phyloP scores from a whole-genome alignment of 257 asterid genomes.

The Ballota nigra region DNA sequence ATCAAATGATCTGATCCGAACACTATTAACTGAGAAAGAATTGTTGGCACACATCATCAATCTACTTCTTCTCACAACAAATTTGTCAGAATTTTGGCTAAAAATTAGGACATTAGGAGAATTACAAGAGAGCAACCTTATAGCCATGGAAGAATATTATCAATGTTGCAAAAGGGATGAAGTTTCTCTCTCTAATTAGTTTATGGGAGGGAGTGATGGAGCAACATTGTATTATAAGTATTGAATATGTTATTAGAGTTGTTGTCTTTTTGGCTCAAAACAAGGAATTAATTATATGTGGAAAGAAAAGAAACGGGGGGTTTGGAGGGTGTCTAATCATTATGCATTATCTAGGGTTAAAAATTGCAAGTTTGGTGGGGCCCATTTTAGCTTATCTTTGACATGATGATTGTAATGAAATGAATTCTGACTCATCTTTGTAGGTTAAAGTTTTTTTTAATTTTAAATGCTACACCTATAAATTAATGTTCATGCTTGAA shows the following conservation, averaged over 20 bases:
- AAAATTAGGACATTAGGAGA: constrained; percentile 22
- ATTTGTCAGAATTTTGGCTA: constrained; percentile 16
- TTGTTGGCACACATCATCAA: constrained; percentile 43
- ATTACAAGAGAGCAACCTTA: constrained; percentile 18
- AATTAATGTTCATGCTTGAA: background rate
- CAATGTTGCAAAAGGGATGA: no score
- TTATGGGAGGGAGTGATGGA: constrained; percentile 26
- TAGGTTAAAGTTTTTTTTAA: constrained; percentile 8
- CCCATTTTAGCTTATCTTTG: constrained; percentile 58
- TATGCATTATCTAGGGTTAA: constrained; percentile 33
- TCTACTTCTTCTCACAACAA: constrained; percentile 11
- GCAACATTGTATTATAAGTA: constrained; percentile 21
- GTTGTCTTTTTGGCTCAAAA: constrained; percentile 15
- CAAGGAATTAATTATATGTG: constrained; percentile 1
- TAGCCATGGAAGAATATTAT: constrained; percentile 42
- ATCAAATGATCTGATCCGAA: constrained; percentile 34
- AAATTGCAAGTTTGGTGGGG: constrained; percentile 31
- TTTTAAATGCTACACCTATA: no score
- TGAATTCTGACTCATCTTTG: constrained; percentile 32
- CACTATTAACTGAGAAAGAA: constrained; percentile 27
- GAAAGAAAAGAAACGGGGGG: background rate
- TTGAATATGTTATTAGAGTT: constrained; percentile 13
- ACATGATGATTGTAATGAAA: constrained; percentile 21
- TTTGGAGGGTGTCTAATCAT: constrained; percentile 43
- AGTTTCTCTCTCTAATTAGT: background rate